Base-by-base conservation (phyloP, 768 basidiomycete species). In the Phylloporus arenicola region DNA sequence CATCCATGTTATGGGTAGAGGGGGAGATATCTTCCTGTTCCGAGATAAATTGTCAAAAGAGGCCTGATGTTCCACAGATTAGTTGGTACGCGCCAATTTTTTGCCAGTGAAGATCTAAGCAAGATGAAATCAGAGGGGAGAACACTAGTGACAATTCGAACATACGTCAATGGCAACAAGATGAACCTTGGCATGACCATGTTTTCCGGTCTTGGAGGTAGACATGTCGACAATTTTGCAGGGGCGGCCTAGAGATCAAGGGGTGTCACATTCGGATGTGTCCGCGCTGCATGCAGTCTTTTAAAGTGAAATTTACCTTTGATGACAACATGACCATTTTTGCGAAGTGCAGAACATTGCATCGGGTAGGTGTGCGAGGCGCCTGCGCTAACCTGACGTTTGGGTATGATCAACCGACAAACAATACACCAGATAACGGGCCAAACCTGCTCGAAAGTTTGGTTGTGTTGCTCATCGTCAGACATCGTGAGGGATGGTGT, bases 161-260 rank as follows among this genome's bases (percentile, higher is more conserved):
- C 92, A 56, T 68, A 96, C 94, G 74, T 99, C 96, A 69, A 91
- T 89, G 69, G 84, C 96, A 62, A 97, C 82, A 56, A 99, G 81
- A 75, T 98, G 93, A 67, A 98, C 96, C 76, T 98, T 99, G 72
- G 96, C 95, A 77, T 99, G 95, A 64, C 95, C 95, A 78, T 98
- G 95, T 83, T 98, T 98, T 64, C 95, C 94, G 43, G 93, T 95
- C 84, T 98, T 98, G 70, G 94, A 98, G 76, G 94, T 96, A 56
- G 92, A 95, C 94, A 96, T 97, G 71, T 96, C 93, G 63, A 93
- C 84, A 74, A 92, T 92, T 79, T 98, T 98, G 89, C 94, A 98
- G 59, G 94, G 94, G 62, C 93, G 84, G 60, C 78, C 86, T 88
- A 38, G 24, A 22, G 24, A 41, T 48, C 22, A 19, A 31, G 30